A percentile compares a stretch with the other conserved stretches of the same genome.
phyloP scores from a whole-genome alignment of 352 stramenopile species.

The Phytophthora megakarya region DNA sequence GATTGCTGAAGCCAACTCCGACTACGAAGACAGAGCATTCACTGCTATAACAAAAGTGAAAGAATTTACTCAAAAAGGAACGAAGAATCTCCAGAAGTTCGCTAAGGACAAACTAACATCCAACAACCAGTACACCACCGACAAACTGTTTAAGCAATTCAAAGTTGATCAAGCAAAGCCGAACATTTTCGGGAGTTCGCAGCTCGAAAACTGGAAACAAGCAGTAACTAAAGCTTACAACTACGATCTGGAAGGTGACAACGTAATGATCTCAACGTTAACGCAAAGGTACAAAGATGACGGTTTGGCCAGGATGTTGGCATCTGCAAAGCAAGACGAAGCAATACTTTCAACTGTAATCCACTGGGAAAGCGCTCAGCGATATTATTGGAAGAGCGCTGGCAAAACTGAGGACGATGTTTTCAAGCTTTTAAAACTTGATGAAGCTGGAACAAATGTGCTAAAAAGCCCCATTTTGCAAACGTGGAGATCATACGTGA shows the following conservation, averaged over 20 bases:
- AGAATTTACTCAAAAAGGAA: no score
- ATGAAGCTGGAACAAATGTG: background rate
- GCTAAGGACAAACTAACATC: background rate
- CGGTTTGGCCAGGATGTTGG: background rate
- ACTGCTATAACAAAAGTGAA: no score
- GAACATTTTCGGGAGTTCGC: background rate
- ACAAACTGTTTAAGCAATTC: background rate
- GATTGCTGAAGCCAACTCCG: no score
- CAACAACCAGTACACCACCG: background rate
- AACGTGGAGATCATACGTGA: background rate
- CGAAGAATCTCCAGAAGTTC: slow-evolving; percentile 3
- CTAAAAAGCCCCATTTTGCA: background rate
- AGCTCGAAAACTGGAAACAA: slow-evolving; percentile 1
- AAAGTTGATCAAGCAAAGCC: background rate
- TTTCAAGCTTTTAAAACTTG: slow-evolving; percentile 2
- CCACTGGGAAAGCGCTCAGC: background rate
- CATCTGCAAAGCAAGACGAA: background rate
- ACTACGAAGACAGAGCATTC: no score
- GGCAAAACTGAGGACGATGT: background rate
- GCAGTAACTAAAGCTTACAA: background rate
- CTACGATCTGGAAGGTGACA: background rate
- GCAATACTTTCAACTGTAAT: background rate
- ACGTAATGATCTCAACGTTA: background rate
- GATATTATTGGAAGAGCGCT: background rate
- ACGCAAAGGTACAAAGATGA: slow-evolving; percentile 1